Evolutionary conservation across 495 filamentous ascomycete species (phyloP).

Genomic region (Penicillium fimorum): DNA sequence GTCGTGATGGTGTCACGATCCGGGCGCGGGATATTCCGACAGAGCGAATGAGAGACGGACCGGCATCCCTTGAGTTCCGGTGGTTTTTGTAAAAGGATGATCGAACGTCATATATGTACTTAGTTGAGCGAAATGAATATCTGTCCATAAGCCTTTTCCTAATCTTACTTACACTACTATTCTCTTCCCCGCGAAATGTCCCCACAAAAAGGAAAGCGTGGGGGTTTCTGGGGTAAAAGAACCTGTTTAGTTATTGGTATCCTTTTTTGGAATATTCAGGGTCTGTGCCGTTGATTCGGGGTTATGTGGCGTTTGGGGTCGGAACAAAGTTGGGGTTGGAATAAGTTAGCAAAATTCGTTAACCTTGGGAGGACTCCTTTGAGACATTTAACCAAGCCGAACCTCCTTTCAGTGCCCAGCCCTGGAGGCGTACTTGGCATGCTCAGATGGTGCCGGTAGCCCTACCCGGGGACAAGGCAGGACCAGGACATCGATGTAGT

Average conservation of each 20-base stretch:
- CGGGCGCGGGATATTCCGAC: conserved; percentile 68
- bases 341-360: too few relatives aligned
- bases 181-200: too few relatives aligned
- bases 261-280: too few relatives aligned
- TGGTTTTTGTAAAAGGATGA: conserved; percentile 59
- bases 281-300: too few relatives aligned
- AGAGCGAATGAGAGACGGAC: conserved; percentile 65
- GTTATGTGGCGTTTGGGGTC: too few relatives aligned
- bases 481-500: not conserved
- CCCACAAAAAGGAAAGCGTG: too few relatives aligned
- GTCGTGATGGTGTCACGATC: conserved; percentile 56
- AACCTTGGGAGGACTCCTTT: not conserved
- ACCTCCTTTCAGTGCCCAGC: not conserved
- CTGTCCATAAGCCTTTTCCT: not conserved
- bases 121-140: conserved; percentile 4
- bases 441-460: not conserved
- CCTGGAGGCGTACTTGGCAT: not conserved
- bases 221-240: too few relatives aligned
- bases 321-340: too few relatives aligned
- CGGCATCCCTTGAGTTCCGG: conserved; percentile 60
- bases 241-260: too few relatives aligned
- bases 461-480: not conserved
- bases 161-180: not conserved
- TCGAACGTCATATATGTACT: not conserved
- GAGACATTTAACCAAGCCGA: too few relatives aligned